Conservation (phyloP, 1,284 basidiomycete species). For the Ceratobasidium papillatum region DNA sequence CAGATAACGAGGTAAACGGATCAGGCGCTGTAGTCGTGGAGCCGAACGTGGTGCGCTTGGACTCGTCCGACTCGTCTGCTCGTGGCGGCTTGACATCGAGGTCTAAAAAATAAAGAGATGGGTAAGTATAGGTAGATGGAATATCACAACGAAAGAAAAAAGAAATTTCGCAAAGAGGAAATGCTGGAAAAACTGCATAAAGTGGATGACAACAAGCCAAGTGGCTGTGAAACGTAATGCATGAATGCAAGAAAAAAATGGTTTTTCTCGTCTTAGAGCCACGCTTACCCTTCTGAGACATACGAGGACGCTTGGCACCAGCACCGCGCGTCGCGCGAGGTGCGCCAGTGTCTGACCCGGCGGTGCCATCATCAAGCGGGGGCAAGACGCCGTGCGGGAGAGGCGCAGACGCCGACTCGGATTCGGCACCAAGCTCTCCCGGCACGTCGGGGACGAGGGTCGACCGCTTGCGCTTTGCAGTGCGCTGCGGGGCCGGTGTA, state of each 20-base stretch:
- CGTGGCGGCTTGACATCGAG: constrained; percentile 20
- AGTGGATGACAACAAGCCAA: constrained; percentile 18
- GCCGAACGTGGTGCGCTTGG: constrained; percentile 23
- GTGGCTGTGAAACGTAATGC: constrained; percentile 41
- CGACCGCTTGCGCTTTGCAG: constrained; percentile 29
- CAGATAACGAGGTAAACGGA: constrained; percentile 21
- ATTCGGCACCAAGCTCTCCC: neutral
- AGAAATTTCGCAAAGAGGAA: constrained; percentile 8
- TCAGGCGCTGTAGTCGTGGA: constrained; percentile 30
- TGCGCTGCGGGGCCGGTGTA: constrained; percentile 23
- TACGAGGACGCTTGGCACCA: constrained; percentile 10
- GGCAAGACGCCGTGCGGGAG: neutral
- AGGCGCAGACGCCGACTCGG: neutral
- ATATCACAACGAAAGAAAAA: neutral
- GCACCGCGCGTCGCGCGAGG: neutral
- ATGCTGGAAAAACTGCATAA: constrained; percentile 21
- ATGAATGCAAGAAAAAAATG: constrained; percentile 37
- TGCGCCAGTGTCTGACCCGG: neutral
- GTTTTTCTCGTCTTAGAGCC: neutral
- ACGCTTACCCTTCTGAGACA: constrained; percentile 27
- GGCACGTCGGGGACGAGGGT: constrained; percentile 16
- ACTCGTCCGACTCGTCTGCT: constrained; percentile 12
- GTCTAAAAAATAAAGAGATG: constrained; percentile 6
- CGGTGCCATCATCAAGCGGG: neutral
- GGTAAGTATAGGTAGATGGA: neutral